Conservation (phyloP, 768 basidiomycete genomes). For the Pholiota microspora region DNA sequence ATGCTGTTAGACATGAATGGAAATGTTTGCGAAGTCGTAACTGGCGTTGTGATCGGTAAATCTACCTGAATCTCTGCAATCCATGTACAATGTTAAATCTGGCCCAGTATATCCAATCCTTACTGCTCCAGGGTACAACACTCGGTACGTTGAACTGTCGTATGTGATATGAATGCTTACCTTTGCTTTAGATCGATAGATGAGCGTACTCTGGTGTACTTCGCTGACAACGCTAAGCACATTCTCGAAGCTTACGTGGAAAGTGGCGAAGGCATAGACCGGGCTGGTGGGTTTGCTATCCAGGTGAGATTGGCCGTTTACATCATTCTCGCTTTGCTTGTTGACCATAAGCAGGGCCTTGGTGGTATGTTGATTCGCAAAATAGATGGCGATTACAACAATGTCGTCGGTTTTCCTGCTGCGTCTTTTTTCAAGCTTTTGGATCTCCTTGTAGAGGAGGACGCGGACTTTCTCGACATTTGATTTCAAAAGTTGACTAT, state of each 20-base stretch:
- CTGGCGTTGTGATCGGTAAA: constrained; percentile 82
- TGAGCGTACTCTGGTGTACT: constrained; percentile 78
- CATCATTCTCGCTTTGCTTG: not conserved
- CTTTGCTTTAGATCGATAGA: constrained; percentile 62
- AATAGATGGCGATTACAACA: constrained; percentile 87
- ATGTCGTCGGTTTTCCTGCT: constrained; percentile 91
- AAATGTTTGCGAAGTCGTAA: constrained; percentile 86
- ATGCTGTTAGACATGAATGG: constrained; percentile 91
- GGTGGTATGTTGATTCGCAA: constrained; percentile 82
- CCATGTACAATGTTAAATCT: not conserved
- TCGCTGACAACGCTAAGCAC: constrained; percentile 57
- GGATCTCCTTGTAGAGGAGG: constrained; percentile 70
- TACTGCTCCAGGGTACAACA: constrained; percentile 71
- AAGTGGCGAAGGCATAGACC: constrained; percentile 79
- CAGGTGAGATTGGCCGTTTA: constrained; percentile 52
- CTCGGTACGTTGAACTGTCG: constrained; percentile 44
- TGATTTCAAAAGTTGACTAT: no score
- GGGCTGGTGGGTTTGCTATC: constrained; percentile 93
- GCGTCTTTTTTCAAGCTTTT: constrained; percentile 79
- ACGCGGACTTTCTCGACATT: constrained; percentile 65
- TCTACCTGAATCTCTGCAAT: not conserved
- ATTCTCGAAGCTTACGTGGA: constrained; percentile 79
- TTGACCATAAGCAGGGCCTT: constrained; percentile 50
- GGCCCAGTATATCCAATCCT: constrained; percentile 68
- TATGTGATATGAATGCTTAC: not conserved